Percentiles rank a stretch among this genome's conserved stretches.
These are phyloP conservation scores for Boletus sp. DNA, from an alignment of 1,284 basidiomycete genomes.

Conservation along the genomic window DNA sequence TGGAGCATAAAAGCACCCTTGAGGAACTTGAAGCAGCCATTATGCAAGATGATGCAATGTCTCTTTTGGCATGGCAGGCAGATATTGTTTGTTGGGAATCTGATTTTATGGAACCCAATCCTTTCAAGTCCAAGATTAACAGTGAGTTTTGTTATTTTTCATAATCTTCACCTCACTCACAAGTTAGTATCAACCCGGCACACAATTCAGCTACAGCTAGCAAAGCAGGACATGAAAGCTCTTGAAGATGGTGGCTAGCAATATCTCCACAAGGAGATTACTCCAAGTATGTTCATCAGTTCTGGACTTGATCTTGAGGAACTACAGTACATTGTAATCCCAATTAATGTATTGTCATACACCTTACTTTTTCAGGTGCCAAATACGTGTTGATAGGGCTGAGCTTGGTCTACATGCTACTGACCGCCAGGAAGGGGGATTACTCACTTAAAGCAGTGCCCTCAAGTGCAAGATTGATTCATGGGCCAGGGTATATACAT, in stretches of 20 bases:
- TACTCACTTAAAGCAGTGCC: background rate
- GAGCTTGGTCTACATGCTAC: background rate
- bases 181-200: constrained; percentile 1
- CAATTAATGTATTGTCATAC: background rate
- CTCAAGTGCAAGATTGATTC: background rate
- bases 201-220: background rate
- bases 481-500: constrained; percentile 1
- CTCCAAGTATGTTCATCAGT: constrained; percentile 3
- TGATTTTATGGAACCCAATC: background rate
- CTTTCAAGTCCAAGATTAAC: background rate
- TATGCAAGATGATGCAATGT: background rate
- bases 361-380: background rate
- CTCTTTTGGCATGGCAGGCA: background rate
- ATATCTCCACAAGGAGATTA: constrained; percentile 2
- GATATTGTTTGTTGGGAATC: background rate
- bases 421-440: background rate
- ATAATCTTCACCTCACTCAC: background rate
- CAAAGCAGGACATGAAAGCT: background rate
- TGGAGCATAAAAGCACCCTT: background rate
- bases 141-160: background rate
- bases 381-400: background rate
- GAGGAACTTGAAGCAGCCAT: background rate
- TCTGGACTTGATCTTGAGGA: constrained; percentile 2
- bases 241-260: background rate
- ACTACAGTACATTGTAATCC: background rate